Percentiles rank a stretch among this genome's conserved stretches.
phyloP scores from a whole-genome alignment of 306 rosid species.

The Alnus glutinosa region DNA sequence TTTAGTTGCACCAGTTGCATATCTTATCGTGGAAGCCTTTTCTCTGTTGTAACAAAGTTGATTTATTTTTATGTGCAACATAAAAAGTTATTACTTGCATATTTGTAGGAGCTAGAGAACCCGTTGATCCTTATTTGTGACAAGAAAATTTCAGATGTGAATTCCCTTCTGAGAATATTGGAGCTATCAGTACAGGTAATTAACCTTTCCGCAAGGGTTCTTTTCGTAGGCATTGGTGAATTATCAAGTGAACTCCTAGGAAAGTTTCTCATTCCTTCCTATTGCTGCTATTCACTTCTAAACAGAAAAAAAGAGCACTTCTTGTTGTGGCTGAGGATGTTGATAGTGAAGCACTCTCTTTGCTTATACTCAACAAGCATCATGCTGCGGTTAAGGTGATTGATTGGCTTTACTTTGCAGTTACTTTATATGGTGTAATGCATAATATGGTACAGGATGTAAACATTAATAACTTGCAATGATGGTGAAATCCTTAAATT shows the following conservation, averaged over 20 bases:
- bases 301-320: constrained; percentile 77
- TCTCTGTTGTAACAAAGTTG: constrained; percentile 1
- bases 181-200: constrained; percentile 75
- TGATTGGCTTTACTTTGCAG: constrained; percentile 13
- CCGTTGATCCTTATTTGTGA: constrained; percentile 86
- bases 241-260: background rate
- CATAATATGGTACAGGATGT: background rate
- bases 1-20: constrained; percentile 15
- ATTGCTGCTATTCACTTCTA: constrained; percentile 22
- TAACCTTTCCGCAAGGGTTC: constrained; percentile 23
- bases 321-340: constrained; percentile 96
- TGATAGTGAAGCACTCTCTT: constrained; percentile 81
- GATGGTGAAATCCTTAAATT: background rate
- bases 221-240: constrained; percentile 26
- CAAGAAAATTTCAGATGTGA: constrained; percentile 84
- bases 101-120: constrained; percentile 79
- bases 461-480: background rate
- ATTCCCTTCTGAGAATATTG: constrained; percentile 64
- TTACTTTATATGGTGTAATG: background rate
- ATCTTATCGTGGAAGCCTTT: constrained; percentile 13
- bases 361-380: constrained; percentile 98
- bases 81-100: constrained; percentile 20
- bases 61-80: constrained; percentile 16
- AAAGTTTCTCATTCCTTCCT: constrained; percentile 26
- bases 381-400: constrained; percentile 87